Conservation (phyloP, 805 yeast species). For the Candida piceae region DNA sequence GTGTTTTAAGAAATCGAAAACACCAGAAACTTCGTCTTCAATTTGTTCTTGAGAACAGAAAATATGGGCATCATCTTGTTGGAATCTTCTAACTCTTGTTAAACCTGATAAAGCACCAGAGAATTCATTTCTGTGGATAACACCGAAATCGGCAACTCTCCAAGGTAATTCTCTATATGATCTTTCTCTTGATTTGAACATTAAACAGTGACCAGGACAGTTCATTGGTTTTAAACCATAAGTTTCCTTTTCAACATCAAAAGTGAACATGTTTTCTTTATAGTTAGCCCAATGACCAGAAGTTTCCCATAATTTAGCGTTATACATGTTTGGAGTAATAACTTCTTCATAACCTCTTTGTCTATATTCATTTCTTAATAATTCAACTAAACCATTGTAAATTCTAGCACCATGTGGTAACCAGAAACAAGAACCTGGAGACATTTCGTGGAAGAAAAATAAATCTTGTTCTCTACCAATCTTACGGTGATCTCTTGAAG, state of each 20-base stretch:
- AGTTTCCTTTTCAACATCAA: slow-evolving; percentile 93
- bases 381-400: slow-evolving; percentile 78
- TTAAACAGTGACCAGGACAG: slow-evolving; percentile 74
- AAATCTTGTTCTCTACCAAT: slow-evolving; percentile 96
- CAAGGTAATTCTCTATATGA: slow-evolving; percentile 96
- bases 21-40: slow-evolving; percentile 74
- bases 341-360: slow-evolving; percentile 97
- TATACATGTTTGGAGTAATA: slow-evolving; percentile 98
- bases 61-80: slow-evolving; percentile 98
- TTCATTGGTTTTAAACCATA: slow-evolving; percentile 90
- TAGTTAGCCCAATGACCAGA: slow-evolving; percentile 99
- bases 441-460: slow-evolving; percentile 91
- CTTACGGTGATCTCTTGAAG: slow-evolving; percentile 92
- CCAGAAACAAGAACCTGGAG: slow-evolving; percentile 99
- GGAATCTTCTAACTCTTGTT: slow-evolving; percentile 98
- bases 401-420: slow-evolving; percentile 98
- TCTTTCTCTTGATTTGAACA: slow-evolving; percentile 89
- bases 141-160: slow-evolving; percentile 99
- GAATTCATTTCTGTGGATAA: slow-evolving; percentile 92
- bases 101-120: slow-evolving; percentile 92
- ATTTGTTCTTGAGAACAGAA: slow-evolving; percentile 94
- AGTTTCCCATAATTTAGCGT: slow-evolving; percentile 95
- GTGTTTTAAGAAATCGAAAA: slow-evolving; percentile 79
- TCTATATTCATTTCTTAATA: slow-evolving; percentile 79
- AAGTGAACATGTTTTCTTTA: slow-evolving; percentile 94